Evolutionary conservation across 2,329 filamentous ascomycete species (phyloP).

Genomic region (Diaporthe nobilis): DNA sequence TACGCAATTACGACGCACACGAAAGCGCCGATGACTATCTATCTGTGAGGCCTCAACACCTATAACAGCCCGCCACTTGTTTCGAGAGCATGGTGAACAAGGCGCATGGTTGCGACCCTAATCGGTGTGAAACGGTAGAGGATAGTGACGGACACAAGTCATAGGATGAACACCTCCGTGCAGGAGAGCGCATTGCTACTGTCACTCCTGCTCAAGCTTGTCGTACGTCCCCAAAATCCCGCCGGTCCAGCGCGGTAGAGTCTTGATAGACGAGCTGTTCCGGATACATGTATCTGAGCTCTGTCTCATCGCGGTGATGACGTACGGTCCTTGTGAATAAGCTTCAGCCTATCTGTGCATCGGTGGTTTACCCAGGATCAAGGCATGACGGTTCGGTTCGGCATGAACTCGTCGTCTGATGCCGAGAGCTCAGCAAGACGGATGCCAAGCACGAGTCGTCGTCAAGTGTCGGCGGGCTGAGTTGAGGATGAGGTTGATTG

Average conservation of each 20-base stretch:
- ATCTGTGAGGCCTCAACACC: slow-evolving; percentile 33
- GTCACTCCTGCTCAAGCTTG: background rate
- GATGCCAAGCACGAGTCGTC: slow-evolving; percentile 37
- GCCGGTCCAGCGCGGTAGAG: background rate
- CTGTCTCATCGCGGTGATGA: slow-evolving; percentile 3
- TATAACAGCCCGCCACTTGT: slow-evolving; percentile 27
- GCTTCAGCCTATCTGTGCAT: slow-evolving; percentile 19
- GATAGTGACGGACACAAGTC: background rate
- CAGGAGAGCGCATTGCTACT: background rate
- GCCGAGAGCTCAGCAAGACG: background rate
- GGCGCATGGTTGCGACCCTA: slow-evolving; percentile 5
- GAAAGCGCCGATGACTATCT: background rate
- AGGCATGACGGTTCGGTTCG: slow-evolving; percentile 1
- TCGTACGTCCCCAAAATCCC: background rate
- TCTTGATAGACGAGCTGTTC: slow-evolving; percentile 13
- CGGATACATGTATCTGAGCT: background rate
- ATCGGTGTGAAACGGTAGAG: slow-evolving; percentile 24
- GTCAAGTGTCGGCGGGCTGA: background rate
- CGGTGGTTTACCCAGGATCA: slow-evolving; percentile 13
- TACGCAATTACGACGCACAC: background rate
- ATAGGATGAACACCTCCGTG: slow-evolving; percentile 18
- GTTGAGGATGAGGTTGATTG: slow-evolving; percentile 35
- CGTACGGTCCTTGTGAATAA: slow-evolving; percentile 13
- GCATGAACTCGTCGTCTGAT: slow-evolving; percentile 30
- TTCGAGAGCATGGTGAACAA: slow-evolving; percentile 28